Conservation (phyloP, 2,329 filamentous ascomycete genomes). For the Ophiostoma sp. region DNA sequence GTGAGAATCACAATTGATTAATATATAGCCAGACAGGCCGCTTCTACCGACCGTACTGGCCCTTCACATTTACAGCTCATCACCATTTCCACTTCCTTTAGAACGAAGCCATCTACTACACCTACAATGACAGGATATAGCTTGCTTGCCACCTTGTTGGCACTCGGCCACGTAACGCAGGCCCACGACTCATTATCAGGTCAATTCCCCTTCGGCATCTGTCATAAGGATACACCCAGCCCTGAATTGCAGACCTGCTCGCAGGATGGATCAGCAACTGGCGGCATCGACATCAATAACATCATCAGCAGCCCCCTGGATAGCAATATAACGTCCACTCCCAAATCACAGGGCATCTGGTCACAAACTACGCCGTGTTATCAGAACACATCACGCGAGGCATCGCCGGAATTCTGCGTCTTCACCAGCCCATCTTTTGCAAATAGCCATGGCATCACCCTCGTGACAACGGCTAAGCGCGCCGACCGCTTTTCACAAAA, state of each 20-base stretch:
- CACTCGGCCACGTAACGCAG: background rate
- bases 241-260: background rate
- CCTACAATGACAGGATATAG: background rate
- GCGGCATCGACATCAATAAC: background rate
- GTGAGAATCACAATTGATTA: background rate
- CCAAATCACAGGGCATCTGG: slow-evolving; percentile 27
- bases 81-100: background rate
- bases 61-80: background rate
- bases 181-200: background rate
- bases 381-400: slow-evolving; percentile 24
- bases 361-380: slow-evolving; percentile 31
- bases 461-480: slow-evolving; percentile 36
- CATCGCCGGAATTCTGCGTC: slow-evolving; percentile 33
- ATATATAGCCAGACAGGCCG: background rate
- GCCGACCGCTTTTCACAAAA: slow-evolving; percentile 32
- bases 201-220: background rate
- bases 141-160: background rate
- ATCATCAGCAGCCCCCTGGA: background rate
- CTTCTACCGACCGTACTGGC: background rate
- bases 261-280: background rate
- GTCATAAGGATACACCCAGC: background rate
- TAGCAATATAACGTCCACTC: background rate
- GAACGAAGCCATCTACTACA: background rate
- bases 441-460: slow-evolving; percentile 36
- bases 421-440: slow-evolving; percentile 37